phyloP scores from a whole-genome alignment of 352 stramenopile species.

The Phytopythium litorale region DNA sequence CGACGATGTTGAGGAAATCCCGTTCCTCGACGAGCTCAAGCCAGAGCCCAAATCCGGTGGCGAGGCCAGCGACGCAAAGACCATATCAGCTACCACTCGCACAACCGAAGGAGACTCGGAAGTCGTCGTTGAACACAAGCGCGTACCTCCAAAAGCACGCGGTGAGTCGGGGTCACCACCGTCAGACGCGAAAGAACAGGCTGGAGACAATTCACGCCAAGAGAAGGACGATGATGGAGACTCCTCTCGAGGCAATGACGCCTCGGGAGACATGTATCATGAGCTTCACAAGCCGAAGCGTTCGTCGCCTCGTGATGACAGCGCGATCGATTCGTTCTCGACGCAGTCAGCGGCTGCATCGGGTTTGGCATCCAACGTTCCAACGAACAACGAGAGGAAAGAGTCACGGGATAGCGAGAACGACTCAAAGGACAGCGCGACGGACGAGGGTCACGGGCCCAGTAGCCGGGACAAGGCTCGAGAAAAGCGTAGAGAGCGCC shows the following conservation, averaged over 20 bases:
- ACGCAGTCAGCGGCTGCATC: neutral
- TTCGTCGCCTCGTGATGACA: slow-evolving; percentile 24
- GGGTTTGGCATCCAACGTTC: slow-evolving; percentile 11
- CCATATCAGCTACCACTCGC: neutral
- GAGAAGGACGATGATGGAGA: slow-evolving; percentile 19
- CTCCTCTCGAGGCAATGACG: slow-evolving; percentile 14
- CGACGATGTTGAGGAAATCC: slow-evolving; percentile 81
- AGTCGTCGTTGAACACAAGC: slow-evolving; percentile 59
- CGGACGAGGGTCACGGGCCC: slow-evolving; percentile 11
- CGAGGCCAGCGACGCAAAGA: neutral
- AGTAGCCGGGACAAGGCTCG: slow-evolving; percentile 30
- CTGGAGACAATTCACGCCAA: slow-evolving; percentile 16
- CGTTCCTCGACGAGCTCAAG: slow-evolving; percentile 61
- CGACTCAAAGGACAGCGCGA: slow-evolving; percentile 23
- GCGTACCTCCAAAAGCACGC: slow-evolving; percentile 20
- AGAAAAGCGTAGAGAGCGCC: slow-evolving; percentile 51
- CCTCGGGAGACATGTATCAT: slow-evolving; percentile 35
- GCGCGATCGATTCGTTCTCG: slow-evolving; percentile 16
- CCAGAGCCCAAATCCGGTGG: slow-evolving; percentile 27
- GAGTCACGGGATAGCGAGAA: slow-evolving; percentile 20
- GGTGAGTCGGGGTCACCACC: slow-evolving; percentile 1
- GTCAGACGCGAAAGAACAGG: slow-evolving; percentile 17
- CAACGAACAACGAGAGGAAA: slow-evolving; percentile 11
- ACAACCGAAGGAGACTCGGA: slow-evolving; percentile 43
- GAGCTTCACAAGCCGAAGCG: slow-evolving; percentile 55